These are phyloP conservation scores for Ilex paraguariensis DNA, from an alignment of 305 asterid genomes.

Conservation along the genomic window DNA sequence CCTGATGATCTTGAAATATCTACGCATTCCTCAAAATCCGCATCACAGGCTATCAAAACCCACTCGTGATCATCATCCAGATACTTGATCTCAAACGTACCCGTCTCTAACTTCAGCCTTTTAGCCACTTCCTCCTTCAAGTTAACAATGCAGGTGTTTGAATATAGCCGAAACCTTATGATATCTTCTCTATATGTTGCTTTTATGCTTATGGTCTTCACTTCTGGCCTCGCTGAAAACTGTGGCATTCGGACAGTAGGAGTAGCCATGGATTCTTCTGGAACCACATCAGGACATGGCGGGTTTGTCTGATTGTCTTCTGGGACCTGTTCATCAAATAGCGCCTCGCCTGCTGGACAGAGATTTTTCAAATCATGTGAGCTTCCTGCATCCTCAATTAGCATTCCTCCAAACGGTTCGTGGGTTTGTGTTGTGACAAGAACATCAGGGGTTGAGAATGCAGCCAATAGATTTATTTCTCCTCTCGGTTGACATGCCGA, in stretches of 20 bases:
- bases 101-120: slow-evolving; percentile 63
- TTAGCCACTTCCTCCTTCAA: slow-evolving; percentile 74
- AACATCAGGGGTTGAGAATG: slow-evolving; percentile 41
- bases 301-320: slow-evolving; percentile 65
- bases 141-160: slow-evolving; percentile 41
- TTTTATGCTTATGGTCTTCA: slow-evolving; percentile 62
- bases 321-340: slow-evolving; percentile 40
- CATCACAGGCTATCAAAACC: slow-evolving; percentile 69
- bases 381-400: slow-evolving; percentile 75
- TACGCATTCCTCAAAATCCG: slow-evolving; percentile 66
- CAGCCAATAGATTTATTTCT: slow-evolving; percentile 34
- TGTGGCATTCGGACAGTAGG: slow-evolving; percentile 32
- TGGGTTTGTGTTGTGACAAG: slow-evolving; percentile 23
- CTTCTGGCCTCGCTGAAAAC: slow-evolving; percentile 46
- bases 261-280: slow-evolving; percentile 27
- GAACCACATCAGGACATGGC: slow-evolving; percentile 21
- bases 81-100: slow-evolving; percentile 74
- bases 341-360: slow-evolving; percentile 44
- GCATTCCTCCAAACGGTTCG: slow-evolving; percentile 50
- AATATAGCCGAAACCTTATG: slow-evolving; percentile 59
- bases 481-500: slow-evolving; percentile 28
- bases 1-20: slow-evolving; percentile 56
- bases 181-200: slow-evolving; percentile 73
- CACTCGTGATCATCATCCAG: slow-evolving; percentile 86
- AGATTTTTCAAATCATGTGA: slow-evolving; percentile 68